Base-by-base conservation (phyloP, 208 protist species). In the Acanthamoeba polyphaga region DNA sequence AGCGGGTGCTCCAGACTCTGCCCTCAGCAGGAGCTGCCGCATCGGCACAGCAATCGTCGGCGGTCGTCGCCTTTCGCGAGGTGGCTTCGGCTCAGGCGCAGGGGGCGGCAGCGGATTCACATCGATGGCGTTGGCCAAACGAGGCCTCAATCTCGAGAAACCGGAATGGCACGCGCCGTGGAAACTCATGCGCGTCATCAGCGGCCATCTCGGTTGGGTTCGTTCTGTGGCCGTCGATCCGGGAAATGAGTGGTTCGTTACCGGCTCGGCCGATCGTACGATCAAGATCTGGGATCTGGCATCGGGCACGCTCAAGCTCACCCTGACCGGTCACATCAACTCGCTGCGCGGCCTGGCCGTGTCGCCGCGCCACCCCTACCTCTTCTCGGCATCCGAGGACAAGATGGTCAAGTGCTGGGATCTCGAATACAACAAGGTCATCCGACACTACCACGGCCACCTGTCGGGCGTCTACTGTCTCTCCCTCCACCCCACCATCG, bases 341-440 rank as follows among this genome's bases (percentile, higher is more conserved):
- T 29, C 96, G 0, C 89, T 98, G 10, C 98, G 98, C 51, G 96
- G 96, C 17, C 91, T 99, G 32, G 97, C 98, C 8, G 94, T 99
- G 10, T 99, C 98, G 70, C 89, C 95, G 10, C 94, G 98, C 29
- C 99, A 99, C 78, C 99, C 99, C 55, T 99, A 99, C 96, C 97
- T 99, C 93, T 99, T 99, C 96, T 99, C 98, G 43, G 98, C 97
- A 32, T 99, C 98, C 95, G 99, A 99, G 91, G 99, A 99, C 98
- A 99, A 99, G 96, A 97, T 98, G 58, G 97, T 99, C 27, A 99
- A 99, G 93, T 99, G 99, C 96, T 99, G 99, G 99, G 99, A 99
- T 96, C 97, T 99, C 19, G 99, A 99, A 95, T 96, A 96, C 8
- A 99, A 99, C 95, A 97, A 97, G 93, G 97, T 97, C 27, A 96